phyloP scores from a whole-genome alignment of 768 basidiomycete genomes.

The Pseudohyphozyma bogoriensis region DNA sequence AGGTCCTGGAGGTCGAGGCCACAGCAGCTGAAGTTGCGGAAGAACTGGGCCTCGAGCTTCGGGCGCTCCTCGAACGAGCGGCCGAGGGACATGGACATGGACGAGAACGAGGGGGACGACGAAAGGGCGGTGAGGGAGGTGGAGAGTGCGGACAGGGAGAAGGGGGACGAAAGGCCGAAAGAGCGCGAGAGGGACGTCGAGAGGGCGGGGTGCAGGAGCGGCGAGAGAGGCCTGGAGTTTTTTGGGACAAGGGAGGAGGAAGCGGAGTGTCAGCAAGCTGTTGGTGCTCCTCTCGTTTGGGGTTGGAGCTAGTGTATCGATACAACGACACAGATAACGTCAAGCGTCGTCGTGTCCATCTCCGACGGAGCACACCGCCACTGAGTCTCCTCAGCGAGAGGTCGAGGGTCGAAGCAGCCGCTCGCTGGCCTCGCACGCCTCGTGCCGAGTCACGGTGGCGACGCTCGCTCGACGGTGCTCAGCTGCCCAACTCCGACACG shows the following conservation, averaged over 20 bases:
- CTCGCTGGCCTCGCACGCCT: too few species aligned
- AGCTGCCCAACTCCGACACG: background rate
- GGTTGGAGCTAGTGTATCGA: background rate
- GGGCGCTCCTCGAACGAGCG: slow-evolving; percentile 33
- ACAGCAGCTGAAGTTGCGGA: slow-evolving; percentile 83
- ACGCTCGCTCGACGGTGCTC: background rate
- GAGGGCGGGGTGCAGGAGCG: slow-evolving; percentile 26
- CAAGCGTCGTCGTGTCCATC: background rate
- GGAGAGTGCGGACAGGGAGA: slow-evolving; percentile 28
- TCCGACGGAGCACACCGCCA: background rate
- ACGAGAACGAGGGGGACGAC: slow-evolving; percentile 29
- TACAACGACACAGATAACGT: too few species aligned
- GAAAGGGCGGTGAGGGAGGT: slow-evolving; percentile 23
- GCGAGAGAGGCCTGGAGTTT: slow-evolving; percentile 17
- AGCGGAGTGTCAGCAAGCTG: background rate
- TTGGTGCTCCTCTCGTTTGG: background rate
- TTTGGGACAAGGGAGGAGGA: background rate
- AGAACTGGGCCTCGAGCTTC: slow-evolving; percentile 39
- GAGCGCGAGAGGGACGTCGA: slow-evolving; percentile 25
- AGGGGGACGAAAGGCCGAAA: slow-evolving; percentile 28
- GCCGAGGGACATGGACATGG: slow-evolving; percentile 30
- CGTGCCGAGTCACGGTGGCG: too few species aligned
- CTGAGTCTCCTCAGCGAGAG: background rate
- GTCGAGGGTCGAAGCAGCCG: too few species aligned
- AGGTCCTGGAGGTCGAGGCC: slow-evolving; percentile 65